Percentiles rank a stretch among this genome's conserved stretches.
These are phyloP conservation scores for Carex scoparia DNA, from an alignment of 176 grass and related monocot species.

Conservation along the genomic window DNA sequence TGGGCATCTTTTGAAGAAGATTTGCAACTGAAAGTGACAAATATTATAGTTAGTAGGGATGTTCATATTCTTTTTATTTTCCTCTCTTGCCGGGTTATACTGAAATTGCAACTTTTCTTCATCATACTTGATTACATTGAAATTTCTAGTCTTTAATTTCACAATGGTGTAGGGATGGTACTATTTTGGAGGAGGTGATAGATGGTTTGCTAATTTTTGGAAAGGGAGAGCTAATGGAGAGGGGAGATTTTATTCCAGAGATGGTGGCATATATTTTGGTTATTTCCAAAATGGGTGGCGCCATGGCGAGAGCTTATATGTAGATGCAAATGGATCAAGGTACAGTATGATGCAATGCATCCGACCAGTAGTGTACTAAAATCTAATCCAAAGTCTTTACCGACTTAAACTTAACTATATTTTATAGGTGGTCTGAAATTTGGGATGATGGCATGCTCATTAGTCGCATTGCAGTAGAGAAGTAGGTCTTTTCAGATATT, in stretches of 20 bases:
- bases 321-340: slow-evolving; percentile 74
- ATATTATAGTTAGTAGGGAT: not conserved
- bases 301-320: slow-evolving; percentile 57
- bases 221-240: slow-evolving; percentile 92
- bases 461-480: slow-evolving; percentile 36
- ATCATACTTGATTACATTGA: not conserved
- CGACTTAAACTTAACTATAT: not conserved
- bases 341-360: not conserved
- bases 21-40: not conserved
- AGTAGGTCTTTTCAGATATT: slow-evolving; percentile 17
- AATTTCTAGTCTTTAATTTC: not conserved
- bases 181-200: slow-evolving; percentile 72
- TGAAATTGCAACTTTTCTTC: not conserved
- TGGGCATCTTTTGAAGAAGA: not conserved
- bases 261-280: slow-evolving; percentile 75
- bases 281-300: slow-evolving; percentile 91
- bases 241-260: slow-evolving; percentile 85
- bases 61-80: no score
- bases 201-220: slow-evolving; percentile 93
- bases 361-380: not conserved
- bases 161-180: slow-evolving; percentile 65
- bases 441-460: slow-evolving; percentile 70
- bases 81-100: not conserved
- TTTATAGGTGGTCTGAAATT: slow-evolving; percentile 72
- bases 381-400: not conserved